A percentile compares a stretch with the other conserved stretches of the same genome.
These are phyloP conservation scores for Nematocida homosporus DNA, from an alignment of 371 early-diverging fungal species.

Conservation along the genomic window DNA sequence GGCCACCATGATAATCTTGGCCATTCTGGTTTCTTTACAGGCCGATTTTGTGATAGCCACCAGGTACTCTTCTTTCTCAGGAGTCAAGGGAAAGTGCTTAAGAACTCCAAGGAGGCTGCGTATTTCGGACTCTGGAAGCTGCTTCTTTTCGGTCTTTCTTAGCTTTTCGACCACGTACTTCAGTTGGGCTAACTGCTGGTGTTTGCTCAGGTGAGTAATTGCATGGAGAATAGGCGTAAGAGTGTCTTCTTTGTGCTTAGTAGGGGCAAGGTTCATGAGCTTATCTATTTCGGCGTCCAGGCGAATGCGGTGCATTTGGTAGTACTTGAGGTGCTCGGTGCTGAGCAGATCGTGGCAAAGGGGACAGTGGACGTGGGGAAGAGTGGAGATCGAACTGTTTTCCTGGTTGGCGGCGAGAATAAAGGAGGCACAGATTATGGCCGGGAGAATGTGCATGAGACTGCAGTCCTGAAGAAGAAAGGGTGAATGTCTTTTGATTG, in stretches of 20 bases:
- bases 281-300: slow-evolving; percentile 39
- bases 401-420: too few relatives aligned
- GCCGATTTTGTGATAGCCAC: slow-evolving; percentile 1
- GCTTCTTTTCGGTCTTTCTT: slow-evolving; percentile 34
- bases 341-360: background rate
- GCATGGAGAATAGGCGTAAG: background rate
- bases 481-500: slow-evolving; percentile 14
- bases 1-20: slow-evolving; percentile 2
- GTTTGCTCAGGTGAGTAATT: slow-evolving; percentile 4
- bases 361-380: background rate
- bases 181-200: background rate
- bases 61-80: slow-evolving; percentile 37
- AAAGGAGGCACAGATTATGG: slow-evolving; percentile 25
- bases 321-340: slow-evolving; percentile 13
- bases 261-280: background rate
- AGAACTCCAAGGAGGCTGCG: slow-evolving; percentile 1
- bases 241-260: background rate
- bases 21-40: slow-evolving; percentile 1
- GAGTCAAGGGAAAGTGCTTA: slow-evolving; percentile 17
- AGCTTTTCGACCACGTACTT: slow-evolving; percentile 22
- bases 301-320: slow-evolving; percentile 28
- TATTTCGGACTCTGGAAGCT: background rate
- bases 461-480: slow-evolving; percentile 17
- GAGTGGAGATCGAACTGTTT: background rate
- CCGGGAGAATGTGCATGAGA: slow-evolving; percentile 1